phyloP scores from a whole-genome alignment of 2,329 filamentous ascomycete genomes.

The Septoria petroselini region DNA sequence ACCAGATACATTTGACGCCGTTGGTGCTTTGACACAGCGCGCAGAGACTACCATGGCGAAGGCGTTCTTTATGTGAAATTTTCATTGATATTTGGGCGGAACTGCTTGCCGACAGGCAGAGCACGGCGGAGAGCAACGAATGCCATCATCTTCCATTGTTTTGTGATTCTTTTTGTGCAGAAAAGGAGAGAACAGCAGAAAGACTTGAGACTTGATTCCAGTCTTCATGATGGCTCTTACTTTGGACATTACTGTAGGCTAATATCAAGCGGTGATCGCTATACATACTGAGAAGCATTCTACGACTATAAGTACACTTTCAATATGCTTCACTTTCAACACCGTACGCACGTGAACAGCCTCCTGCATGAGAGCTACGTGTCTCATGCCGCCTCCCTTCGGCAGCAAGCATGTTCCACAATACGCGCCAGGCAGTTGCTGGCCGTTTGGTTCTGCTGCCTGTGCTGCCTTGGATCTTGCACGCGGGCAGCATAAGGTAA shows the following conservation, averaged over 20 bases:
- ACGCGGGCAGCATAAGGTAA: background rate
- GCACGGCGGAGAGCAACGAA: conserved; percentile 9
- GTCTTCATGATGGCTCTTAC: conserved; percentile 14
- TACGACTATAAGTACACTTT: background rate
- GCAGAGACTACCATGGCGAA: conserved; percentile 16
- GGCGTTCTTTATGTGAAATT: conserved; percentile 17
- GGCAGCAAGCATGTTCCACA: conserved; percentile 2
- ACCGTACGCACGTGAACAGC: background rate
- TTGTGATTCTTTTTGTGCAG: conserved; percentile 6
- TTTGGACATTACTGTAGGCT: conserved; percentile 18
- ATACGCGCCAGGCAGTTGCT: conserved; percentile 1
- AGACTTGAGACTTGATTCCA: conserved; percentile 9
- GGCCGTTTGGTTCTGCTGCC: conserved; percentile 2
- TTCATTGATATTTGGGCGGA: conserved; percentile 9
- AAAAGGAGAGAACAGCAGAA: conserved; percentile 2
- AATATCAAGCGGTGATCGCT: conserved; percentile 10
- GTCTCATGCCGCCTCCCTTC: background rate
- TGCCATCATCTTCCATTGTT: conserved; percentile 1
- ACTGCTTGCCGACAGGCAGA: conserved; percentile 11
- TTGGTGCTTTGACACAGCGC: conserved; percentile 15
- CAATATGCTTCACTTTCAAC: no score
- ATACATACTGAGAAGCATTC: conserved; percentile 11
- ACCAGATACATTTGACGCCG: conserved; percentile 10
- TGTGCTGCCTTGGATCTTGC: conserved; percentile 11
- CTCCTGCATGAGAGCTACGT: no score